These are phyloP conservation scores for Mycena rebaudengoi DNA, from an alignment of 768 basidiomycete genomes.

Conservation along the genomic window DNA sequence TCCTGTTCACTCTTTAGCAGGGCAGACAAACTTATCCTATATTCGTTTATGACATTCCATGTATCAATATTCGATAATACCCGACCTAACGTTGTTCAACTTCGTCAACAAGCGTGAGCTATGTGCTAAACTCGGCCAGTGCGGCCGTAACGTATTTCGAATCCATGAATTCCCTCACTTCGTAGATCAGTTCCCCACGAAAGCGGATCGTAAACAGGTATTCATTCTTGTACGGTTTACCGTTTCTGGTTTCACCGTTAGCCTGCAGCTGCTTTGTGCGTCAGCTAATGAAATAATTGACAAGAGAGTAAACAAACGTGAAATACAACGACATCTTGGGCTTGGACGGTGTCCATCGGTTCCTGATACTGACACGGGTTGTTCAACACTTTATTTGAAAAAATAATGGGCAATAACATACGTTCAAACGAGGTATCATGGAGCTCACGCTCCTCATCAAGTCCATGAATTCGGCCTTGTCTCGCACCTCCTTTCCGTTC, in stretches of 20 bases:
- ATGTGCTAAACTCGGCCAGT: no score
- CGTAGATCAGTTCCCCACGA: conserved; percentile 5
- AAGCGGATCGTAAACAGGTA: conserved; percentile 14
- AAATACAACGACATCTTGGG: conserved; percentile 4
- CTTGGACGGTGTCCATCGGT: conserved; percentile 8
- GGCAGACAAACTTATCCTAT: no score
- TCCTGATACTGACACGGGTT: conserved; percentile 1
- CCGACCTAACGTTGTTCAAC: neutral
- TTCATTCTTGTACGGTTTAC: conserved; percentile 5
- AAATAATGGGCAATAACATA: conserved; percentile 1
- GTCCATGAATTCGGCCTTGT: conserved; percentile 5
- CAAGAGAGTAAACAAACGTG: conserved; percentile 4
- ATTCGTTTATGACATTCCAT: no score
- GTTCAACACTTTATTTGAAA: neutral
- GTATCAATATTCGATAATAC: no score
- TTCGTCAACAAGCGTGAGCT: no score
- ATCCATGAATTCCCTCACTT: conserved; percentile 6
- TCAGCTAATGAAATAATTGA: neutral
- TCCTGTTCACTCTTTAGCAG: no score
- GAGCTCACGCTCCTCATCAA: conserved; percentile 4
- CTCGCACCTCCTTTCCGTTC: conserved; percentile 2
- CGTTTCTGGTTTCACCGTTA: conserved; percentile 5
- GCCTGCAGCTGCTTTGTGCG: conserved; percentile 2
- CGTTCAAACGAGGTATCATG: conserved; percentile 10
- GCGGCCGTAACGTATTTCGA: conserved; percentile 8